A percentile compares a stretch with the other conserved stretches of the same genome.
phyloP scores from a whole-genome alignment of 768 basidiomycete species.

The Naematelia encephala region DNA sequence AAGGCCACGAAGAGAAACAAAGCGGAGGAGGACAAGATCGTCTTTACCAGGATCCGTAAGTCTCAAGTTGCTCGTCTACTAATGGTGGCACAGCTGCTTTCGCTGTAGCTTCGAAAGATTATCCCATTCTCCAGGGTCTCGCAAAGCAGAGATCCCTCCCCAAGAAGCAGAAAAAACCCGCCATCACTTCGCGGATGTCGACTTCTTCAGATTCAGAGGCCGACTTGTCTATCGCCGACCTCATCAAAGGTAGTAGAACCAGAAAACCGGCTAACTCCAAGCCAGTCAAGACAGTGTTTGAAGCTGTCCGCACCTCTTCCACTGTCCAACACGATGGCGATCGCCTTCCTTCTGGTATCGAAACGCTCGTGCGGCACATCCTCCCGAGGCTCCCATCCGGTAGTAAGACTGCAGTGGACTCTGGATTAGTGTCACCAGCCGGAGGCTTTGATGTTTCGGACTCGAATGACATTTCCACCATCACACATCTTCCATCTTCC shows the following conservation, averaged over 20 bases:
- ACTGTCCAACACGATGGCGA: not conserved
- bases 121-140: constrained; percentile 27
- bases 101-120: constrained; percentile 14
- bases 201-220: not conserved
- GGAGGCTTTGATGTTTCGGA: not conserved
- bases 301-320: not conserved
- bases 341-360: not conserved
- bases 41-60: constrained; percentile 21
- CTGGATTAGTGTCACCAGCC: not conserved
- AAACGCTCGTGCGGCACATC: not conserved
- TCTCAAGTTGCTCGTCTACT: not conserved
- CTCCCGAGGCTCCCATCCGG: not conserved
- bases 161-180: constrained; percentile 10
- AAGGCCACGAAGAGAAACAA: constrained; percentile 11
- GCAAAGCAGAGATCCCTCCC: constrained; percentile 27
- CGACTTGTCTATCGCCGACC: not conserved
- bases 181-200: not conserved
- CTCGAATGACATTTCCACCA: not conserved
- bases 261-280: not conserved
- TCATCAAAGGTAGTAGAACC: not conserved
- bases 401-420: not conserved
- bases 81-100: constrained; percentile 14
- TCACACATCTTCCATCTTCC: not conserved
- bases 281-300: not conserved
- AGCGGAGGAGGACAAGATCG: constrained; percentile 5